Evolutionary conservation across 169 alveolate species (phyloP).

Genomic region (Cryptosporidium andersoni): DNA sequence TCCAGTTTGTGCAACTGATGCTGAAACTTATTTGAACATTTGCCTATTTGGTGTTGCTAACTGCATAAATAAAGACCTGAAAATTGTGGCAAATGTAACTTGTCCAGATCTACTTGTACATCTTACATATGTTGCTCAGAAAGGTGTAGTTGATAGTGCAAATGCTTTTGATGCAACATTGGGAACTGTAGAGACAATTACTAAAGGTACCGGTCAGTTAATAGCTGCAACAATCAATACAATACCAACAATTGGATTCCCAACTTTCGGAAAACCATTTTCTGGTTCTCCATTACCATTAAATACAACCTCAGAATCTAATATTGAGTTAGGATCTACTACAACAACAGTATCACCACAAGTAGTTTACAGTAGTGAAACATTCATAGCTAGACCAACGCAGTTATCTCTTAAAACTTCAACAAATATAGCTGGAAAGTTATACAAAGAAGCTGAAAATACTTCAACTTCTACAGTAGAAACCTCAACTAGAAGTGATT

Average conservation of each 20-base stretch:
- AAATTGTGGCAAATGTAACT: conserved; percentile 63
- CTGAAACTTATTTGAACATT: conserved; percentile 47
- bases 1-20: conserved; percentile 70
- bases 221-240: conserved; percentile 32
- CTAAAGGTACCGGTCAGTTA: conserved; percentile 36
- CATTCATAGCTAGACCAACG: neutral
- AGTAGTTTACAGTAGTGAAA: neutral
- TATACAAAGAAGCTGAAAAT: neutral
- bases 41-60: conserved; percentile 66
- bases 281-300: conserved; percentile 33
- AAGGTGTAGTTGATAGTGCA: conserved; percentile 17
- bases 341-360: neutral
- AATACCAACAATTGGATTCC: conserved; percentile 35
- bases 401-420: neutral
- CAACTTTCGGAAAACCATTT: conserved; percentile 43
- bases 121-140: conserved; percentile 34
- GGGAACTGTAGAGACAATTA: conserved; percentile 13
- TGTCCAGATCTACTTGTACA: conserved; percentile 58
- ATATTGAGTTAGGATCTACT: neutral
- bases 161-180: conserved; percentile 43
- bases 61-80: conserved; percentile 52
- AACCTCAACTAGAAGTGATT: neutral
- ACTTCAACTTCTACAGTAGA: neutral
- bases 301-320: conserved; percentile 6
- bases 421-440: neutral